These are phyloP conservation scores for Lyophyllum shimeji DNA, from an alignment of 768 basidiomycete species.

Conservation along the genomic window DNA sequence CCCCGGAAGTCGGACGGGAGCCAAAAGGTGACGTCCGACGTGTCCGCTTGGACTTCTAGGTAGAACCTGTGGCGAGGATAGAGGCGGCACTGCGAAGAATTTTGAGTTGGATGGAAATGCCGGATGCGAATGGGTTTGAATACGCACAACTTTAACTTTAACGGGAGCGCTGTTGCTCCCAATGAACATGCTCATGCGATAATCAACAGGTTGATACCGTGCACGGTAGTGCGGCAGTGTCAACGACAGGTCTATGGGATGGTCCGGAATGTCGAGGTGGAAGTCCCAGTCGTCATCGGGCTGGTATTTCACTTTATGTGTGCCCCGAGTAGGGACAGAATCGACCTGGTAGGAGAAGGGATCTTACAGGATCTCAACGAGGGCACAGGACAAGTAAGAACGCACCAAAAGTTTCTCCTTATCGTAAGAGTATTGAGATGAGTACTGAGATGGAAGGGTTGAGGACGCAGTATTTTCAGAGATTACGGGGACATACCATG, in stretches of 20 bases:
- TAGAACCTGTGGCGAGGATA: constrained; percentile 54
- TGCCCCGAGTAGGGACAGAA: constrained; percentile 38
- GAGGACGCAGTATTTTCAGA: constrained; percentile 6
- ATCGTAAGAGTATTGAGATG: constrained; percentile 12
- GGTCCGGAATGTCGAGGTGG: constrained; percentile 49
- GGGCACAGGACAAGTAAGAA: background rate
- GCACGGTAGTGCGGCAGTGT: constrained; percentile 80
- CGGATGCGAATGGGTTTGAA: background rate
- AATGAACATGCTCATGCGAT: constrained; percentile 72
- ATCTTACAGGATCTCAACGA: constrained; percentile 1
- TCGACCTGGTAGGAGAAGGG: constrained; percentile 18
- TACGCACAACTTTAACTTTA: constrained; percentile 73
- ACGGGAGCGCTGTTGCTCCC: constrained; percentile 50
- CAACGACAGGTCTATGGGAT: constrained; percentile 63
- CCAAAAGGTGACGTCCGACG: constrained; percentile 74
- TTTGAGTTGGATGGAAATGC: constrained; percentile 7
- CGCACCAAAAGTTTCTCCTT: constrained; percentile 18
- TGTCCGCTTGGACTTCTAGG: constrained; percentile 62
- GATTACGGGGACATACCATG: constrained; percentile 24
- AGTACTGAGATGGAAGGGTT: constrained; percentile 11
- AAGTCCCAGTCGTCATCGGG: constrained; percentile 67
- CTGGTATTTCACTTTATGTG: constrained; percentile 65
- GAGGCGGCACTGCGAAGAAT: constrained; percentile 53
- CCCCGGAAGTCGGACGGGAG: constrained; percentile 80
- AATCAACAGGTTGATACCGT: constrained; percentile 65